Evolutionary conservation across 1,139 yeast species (phyloP).

Genomic region (Kodamaea sp.): DNA sequence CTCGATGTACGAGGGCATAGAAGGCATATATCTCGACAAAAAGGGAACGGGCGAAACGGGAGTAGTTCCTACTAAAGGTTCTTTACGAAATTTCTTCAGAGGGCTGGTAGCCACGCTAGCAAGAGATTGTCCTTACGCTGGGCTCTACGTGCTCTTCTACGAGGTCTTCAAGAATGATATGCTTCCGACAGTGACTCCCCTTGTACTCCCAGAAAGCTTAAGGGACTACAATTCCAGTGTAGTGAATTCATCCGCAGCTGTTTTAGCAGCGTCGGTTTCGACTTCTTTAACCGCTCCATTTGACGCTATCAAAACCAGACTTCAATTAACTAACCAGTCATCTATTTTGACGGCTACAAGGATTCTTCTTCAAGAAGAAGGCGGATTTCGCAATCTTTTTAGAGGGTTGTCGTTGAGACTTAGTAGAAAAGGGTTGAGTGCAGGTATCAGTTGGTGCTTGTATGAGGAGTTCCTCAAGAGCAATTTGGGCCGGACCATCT

Average conservation of each 20-base stretch:
- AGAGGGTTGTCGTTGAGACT: slow-evolving; percentile 83
- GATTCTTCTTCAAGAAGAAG: slow-evolving; percentile 49
- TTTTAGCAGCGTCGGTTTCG: slow-evolving; percentile 73
- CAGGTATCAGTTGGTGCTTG: slow-evolving; percentile 96
- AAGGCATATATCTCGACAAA: slow-evolving; percentile 55
- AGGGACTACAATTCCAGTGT: slow-evolving; percentile 45
- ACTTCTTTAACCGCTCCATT: slow-evolving; percentile 92
- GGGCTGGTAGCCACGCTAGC: slow-evolving; percentile 88
- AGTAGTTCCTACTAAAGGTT: slow-evolving; percentile 19
- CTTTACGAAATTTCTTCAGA: slow-evolving; percentile 68
- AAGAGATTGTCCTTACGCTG: slow-evolving; percentile 96
- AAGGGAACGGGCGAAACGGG: not conserved
- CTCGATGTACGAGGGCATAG: slow-evolving; percentile 63
- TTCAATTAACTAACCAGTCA: slow-evolving; percentile 54
- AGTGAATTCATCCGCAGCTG: slow-evolving; percentile 71
- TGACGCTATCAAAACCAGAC: slow-evolving; percentile 89
- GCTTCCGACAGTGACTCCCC: slow-evolving; percentile 16
- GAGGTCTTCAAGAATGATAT: slow-evolving; percentile 65
- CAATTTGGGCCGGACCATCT: slow-evolving; percentile 6
- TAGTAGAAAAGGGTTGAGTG: slow-evolving; percentile 83
- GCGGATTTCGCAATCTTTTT: slow-evolving; percentile 65
- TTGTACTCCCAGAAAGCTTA: slow-evolving; percentile 20
- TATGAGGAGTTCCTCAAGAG: slow-evolving; percentile 79
- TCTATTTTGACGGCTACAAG: slow-evolving; percentile 31
- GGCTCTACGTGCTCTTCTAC: slow-evolving; percentile 81